These are phyloP conservation scores for Ascochyta pisi DNA, from an alignment of 2,329 filamentous ascomycete species.

Conservation along the genomic window DNA sequence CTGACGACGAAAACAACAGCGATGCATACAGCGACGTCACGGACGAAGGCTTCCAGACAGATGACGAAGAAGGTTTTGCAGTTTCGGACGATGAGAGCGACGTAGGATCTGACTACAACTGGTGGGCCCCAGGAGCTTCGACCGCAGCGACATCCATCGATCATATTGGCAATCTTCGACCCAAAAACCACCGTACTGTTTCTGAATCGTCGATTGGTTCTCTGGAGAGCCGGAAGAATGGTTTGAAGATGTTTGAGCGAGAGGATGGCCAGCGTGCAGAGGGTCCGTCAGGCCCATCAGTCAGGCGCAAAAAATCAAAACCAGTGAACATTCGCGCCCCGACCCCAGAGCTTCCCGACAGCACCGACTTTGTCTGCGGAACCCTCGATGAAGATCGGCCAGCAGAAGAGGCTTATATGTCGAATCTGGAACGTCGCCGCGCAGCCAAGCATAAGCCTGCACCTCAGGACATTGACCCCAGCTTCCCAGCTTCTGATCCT, in stretches of 20 bases:
- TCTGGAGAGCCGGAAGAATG: conserved; percentile 47
- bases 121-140: conserved; percentile 64
- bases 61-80: conserved; percentile 76
- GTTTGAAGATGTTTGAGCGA: conserved; percentile 37
- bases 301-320: conserved; percentile 56
- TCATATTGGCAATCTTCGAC: conserved; percentile 57
- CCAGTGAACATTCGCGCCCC: conserved; percentile 65
- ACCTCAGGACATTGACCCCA: conserved; percentile 91
- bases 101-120: conserved; percentile 67
- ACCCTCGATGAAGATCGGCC: conserved; percentile 95
- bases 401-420: conserved; percentile 91
- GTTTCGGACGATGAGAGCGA: conserved; percentile 73
- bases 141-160: conserved; percentile 61
- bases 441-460: conserved; percentile 80
- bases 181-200: conserved; percentile 54
- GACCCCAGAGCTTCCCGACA: conserved; percentile 89
- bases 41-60: conserved; percentile 79
- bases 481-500: conserved; percentile 92
- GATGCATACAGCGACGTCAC: conserved; percentile 49
- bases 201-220: conserved; percentile 65
- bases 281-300: conserved; percentile 5
- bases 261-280: conserved; percentile 23
- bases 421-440: conserved; percentile 80
- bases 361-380: conserved; percentile 98
- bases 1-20: conserved; percentile 56